Evolutionary conservation across 2,329 filamentous ascomycete genomes (phyloP).

Genomic region (Hypoxylon sp.): DNA sequence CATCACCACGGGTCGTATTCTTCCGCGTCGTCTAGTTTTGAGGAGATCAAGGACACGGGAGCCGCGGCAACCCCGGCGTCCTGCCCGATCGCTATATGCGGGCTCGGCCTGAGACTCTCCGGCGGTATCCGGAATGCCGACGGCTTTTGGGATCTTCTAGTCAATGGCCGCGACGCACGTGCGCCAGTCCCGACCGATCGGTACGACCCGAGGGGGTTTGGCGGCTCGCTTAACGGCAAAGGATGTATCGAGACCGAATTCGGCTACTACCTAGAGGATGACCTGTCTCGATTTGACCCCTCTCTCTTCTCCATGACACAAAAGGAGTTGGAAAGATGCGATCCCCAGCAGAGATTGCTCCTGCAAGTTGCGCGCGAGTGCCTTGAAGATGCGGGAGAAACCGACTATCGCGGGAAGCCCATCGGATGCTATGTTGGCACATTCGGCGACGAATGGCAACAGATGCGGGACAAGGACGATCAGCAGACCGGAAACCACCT

Average conservation of each 20-base stretch:
- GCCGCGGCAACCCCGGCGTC: conserved; percentile 2
- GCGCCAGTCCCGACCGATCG: conserved; percentile 32
- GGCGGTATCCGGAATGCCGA: conserved; percentile 34
- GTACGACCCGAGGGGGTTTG: conserved; percentile 37
- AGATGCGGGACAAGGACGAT: conserved; percentile 34
- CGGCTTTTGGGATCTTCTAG: conserved; percentile 43
- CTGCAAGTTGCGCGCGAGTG: conserved; percentile 44
- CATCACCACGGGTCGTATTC: conserved; percentile 12
- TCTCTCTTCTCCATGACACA: conserved; percentile 37
- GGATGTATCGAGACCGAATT: conserved; percentile 19
- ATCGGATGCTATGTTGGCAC: conserved; percentile 47
- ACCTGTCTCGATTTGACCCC: conserved; percentile 32
- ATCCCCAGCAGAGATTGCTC: conserved; percentile 43
- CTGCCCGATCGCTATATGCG: conserved; percentile 39
- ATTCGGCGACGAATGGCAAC: conserved; percentile 45
- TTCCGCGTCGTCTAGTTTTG: conserved; percentile 25
- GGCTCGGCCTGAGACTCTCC: conserved; percentile 40
- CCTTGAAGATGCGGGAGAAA: conserved; percentile 43
- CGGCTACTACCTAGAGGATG: conserved; percentile 37
- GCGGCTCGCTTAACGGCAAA: conserved; percentile 25
- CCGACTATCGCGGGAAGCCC: conserved; percentile 41
- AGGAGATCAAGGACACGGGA: conserved; percentile 24
- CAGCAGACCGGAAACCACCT: conserved; percentile 36
- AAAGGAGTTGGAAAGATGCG: conserved; percentile 38
- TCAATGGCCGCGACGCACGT: conserved; percentile 35